These are phyloP conservation scores for Medicago arabica DNA, from an alignment of 306 rosid genomes.

Conservation along the genomic window DNA sequence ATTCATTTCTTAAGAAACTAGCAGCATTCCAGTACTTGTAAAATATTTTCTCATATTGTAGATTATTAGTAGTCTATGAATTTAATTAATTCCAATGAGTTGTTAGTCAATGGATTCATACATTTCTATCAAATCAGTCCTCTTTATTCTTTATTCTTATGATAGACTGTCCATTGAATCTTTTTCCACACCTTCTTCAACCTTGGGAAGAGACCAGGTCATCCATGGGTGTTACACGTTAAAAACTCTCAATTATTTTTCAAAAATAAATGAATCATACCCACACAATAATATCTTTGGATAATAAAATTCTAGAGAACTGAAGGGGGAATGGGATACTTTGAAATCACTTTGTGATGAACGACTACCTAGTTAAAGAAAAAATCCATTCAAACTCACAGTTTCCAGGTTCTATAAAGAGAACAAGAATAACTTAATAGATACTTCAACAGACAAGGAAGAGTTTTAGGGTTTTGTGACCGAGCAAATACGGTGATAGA, in stretches of 20 bases:
- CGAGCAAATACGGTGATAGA: neutral
- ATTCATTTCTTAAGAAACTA: slow-evolving; percentile 28
- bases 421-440: neutral
- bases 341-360: too few species aligned
- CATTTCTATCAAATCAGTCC: neutral
- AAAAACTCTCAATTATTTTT: too few species aligned
- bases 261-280: too few species aligned
- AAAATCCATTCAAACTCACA: too few species aligned
- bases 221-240: too few species aligned
- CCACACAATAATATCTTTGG: too few species aligned
- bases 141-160: neutral
- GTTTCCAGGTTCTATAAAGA: neutral
- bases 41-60: slow-evolving; percentile 7
- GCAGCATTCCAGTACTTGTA: slow-evolving; percentile 9
- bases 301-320: too few species aligned
- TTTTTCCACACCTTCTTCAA: too few species aligned
- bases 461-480: slow-evolving; percentile 63
- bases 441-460: slow-evolving; percentile 50
- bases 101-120: neutral
- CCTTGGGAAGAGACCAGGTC: too few species aligned
- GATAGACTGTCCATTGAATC: too few species aligned
- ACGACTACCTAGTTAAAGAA: too few species aligned
- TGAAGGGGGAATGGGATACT: too few species aligned
- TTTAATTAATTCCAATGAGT: neutral
- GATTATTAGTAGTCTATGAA: neutral